Evolutionary conservation across 2,329 filamentous ascomycete species (phyloP).

Genomic region (Diaporthe vaccinii): DNA sequence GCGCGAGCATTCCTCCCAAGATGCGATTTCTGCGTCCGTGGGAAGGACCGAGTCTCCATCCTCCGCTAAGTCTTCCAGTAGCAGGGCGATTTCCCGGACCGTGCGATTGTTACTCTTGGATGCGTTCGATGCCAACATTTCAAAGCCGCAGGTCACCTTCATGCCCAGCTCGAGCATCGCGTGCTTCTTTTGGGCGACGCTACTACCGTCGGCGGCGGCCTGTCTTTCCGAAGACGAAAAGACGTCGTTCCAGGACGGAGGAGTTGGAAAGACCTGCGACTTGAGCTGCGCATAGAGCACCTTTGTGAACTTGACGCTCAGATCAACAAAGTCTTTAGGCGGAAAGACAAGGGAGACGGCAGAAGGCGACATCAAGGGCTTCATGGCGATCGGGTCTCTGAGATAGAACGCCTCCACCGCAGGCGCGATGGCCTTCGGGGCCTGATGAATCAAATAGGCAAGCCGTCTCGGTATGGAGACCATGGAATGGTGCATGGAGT

Average conservation of each 20-base stretch:
- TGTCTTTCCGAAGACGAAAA: slow-evolving; percentile 46
- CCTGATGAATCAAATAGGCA: slow-evolving; percentile 81
- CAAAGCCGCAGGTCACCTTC: slow-evolving; percentile 91
- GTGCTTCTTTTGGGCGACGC: slow-evolving; percentile 47
- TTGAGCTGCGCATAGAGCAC: slow-evolving; percentile 92
- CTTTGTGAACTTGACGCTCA: slow-evolving; percentile 87
- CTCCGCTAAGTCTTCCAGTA: slow-evolving; percentile 81
- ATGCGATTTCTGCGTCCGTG: slow-evolving; percentile 76
- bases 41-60: slow-evolving; percentile 79
- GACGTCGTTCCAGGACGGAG: slow-evolving; percentile 63
- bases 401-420: slow-evolving; percentile 94
- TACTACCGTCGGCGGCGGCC: slow-evolving; percentile 9
- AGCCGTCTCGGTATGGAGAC: slow-evolving; percentile 84
- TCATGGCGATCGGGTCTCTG: slow-evolving; percentile 83
- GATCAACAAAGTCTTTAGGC: slow-evolving; percentile 82
- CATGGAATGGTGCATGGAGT: slow-evolving; percentile 81
- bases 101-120: slow-evolving; percentile 76
- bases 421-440: slow-evolving; percentile 82
- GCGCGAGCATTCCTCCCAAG: slow-evolving; percentile 73
- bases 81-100: slow-evolving; percentile 80
- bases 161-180: slow-evolving; percentile 79
- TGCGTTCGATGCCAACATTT: slow-evolving; percentile 82
- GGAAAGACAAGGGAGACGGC: slow-evolving; percentile 70
- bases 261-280: slow-evolving; percentile 84
- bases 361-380: slow-evolving; percentile 72